phyloP scores from a whole-genome alignment of 192 early-diverging fungal genomes.

The Coemansia sp. region DNA sequence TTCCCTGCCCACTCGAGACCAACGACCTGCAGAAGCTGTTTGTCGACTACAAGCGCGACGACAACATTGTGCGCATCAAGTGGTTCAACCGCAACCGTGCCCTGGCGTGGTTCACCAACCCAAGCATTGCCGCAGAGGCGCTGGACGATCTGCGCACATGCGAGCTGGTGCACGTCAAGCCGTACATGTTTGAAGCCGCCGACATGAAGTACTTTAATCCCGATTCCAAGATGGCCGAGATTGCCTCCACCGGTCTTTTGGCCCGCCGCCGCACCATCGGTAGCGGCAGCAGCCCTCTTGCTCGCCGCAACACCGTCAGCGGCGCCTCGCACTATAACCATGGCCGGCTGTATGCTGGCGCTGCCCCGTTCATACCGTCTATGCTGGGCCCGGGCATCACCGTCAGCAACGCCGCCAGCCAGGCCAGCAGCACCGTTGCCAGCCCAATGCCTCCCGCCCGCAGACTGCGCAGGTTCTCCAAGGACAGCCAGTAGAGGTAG shows the following conservation, averaged over 20 bases:
- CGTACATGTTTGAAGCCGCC: conserved; percentile 30
- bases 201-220: conserved; percentile 53
- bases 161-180: conserved; percentile 46
- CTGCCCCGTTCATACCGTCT: conserved; percentile 25
- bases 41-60: conserved; percentile 39
- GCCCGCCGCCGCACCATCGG: conserved; percentile 48
- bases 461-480: conserved; percentile 32
- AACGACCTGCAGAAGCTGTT: conserved; percentile 46
- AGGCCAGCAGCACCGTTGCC: conserved; percentile 4
- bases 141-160: conserved; percentile 40
- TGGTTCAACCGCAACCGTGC: conserved; percentile 55
- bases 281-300: conserved; percentile 38
- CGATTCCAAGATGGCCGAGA: conserved; percentile 33
- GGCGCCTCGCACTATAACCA: conserved; percentile 52
- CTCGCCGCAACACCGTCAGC: conserved; percentile 53
- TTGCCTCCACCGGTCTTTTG: conserved; percentile 21
- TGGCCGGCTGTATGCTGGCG: conserved; percentile 38
- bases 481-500: conserved; percentile 10
- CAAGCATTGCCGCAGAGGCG: conserved; percentile 36
- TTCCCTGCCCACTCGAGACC: conserved; percentile 47
- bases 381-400: conserved; percentile 8
- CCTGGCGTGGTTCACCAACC: conserved; percentile 50
- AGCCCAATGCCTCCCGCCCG: conserved; percentile 28
- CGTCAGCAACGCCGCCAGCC: background rate
- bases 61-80: conserved; percentile 54